Evolutionary conservation across 768 basidiomycete genomes (phyloP), one percentile per base, ranked within the genome.

Genomic region (Mycena amicta): DNA sequence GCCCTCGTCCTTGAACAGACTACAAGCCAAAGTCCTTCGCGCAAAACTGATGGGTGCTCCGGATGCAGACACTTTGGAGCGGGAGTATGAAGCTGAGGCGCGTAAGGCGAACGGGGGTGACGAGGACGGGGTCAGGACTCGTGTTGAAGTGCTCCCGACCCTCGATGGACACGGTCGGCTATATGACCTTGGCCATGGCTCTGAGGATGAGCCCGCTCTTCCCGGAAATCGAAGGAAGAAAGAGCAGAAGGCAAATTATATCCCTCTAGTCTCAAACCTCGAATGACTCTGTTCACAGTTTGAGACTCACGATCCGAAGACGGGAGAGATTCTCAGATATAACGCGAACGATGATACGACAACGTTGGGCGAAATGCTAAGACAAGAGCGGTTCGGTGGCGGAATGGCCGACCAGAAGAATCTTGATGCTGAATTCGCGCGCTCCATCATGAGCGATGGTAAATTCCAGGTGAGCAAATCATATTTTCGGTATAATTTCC

Each of bases 341-440:
- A 95, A 96, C 72, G 87, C 90, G 2, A 94, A 98, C 66, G 96
- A 98, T 67, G 95, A 98, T 70, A 80, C 80, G 0, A 82, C 85
- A 22, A 91, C 93, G 0, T 80, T 98, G 3, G 91, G 91, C 1
- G 95, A 99, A 66, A 86, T 99, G 81, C 80, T 98, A 45, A 83
- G 97, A 29, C 94, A 97, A 70, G 97, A 99, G 70, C 83, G 85
- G 27, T 95, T 98, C 69, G 85, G 88, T 33, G 95, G 88, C 39
- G 95, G 97, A 22, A 84, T 90, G 68, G 81, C 87, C 1, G 95
- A 96, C 71, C 93, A 96, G 75, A 96, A 96, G 77, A 81, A 93
- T 63, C 75, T 97, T 62, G 95, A 99, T 72, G 86, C 86, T 23
- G 90, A 95, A 71, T 89, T 96, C 68, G 96, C 96, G 1, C 79